A percentile compares a stretch with the other conserved stretches of the same genome.
These are phyloP conservation scores for Phoenix dactylifera DNA, from an alignment of 176 grass and related monocot species.

Conservation along the genomic window DNA sequence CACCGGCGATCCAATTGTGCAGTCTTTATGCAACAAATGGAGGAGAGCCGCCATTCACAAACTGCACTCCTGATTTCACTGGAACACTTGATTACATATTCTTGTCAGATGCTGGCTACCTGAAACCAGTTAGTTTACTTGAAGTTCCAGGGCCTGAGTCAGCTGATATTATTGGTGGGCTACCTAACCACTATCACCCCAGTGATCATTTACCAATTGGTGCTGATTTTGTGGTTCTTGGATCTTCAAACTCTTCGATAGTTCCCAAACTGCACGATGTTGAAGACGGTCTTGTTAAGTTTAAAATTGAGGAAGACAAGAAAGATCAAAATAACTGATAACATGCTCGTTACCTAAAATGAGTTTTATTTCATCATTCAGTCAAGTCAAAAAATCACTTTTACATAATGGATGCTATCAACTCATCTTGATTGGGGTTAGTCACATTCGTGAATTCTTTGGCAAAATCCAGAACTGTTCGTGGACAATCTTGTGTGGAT, in stretches of 20 bases:
- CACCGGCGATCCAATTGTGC: conserved; percentile 34
- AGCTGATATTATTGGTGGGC: conserved; percentile 44
- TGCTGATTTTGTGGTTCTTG: conserved; percentile 46
- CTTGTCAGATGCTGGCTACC: conserved; percentile 14
- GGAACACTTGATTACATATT: conserved; percentile 87
- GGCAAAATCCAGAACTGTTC: no score
- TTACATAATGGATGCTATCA: no score
- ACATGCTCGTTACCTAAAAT: no score
- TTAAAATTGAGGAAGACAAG: no score
- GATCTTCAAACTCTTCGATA: neutral
- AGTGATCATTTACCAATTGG: conserved; percentile 92
- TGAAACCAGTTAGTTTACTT: conserved; percentile 67
- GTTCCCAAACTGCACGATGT: no score
- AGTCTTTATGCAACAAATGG: conserved; percentile 76
- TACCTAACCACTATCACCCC: conserved; percentile 72
- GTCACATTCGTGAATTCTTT: no score
- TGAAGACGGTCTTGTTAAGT: no score
- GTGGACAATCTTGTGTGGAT: no score
- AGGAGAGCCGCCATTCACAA: conserved; percentile 78
- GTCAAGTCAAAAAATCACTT: no score
- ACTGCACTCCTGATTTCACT: conserved; percentile 83
- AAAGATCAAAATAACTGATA: no score
- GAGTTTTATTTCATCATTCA: no score
- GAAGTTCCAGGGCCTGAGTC: conserved; percentile 42
- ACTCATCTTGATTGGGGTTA: no score